A percentile compares a stretch with the other conserved stretches of the same genome.
Conservation (phyloP, 768 basidiomycete genomes). For the Kondoa subrosea region DNA sequence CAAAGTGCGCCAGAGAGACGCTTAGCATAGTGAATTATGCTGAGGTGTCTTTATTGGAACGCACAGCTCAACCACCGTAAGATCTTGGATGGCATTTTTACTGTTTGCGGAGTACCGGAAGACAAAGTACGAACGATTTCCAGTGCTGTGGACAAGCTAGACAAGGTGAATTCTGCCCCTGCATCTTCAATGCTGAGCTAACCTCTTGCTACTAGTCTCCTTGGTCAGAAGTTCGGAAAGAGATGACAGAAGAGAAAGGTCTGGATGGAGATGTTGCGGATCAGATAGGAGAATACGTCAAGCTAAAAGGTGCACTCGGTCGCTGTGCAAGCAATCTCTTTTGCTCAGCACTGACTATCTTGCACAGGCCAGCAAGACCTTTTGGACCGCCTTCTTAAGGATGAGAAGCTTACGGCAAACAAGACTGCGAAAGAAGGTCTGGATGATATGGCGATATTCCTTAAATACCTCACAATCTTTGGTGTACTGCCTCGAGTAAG, state of each 20-base stretch:
- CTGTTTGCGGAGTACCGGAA: slow-evolving; percentile 78
- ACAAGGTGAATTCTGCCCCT: slow-evolving; percentile 48
- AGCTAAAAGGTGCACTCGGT: slow-evolving; percentile 67
- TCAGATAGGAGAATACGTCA: slow-evolving; percentile 91
- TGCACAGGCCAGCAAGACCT: slow-evolving; percentile 56
- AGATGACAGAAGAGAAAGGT: slow-evolving; percentile 94
- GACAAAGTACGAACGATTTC: slow-evolving; percentile 85
- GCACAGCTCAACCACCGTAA: slow-evolving; percentile 80
- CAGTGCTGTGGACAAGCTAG: slow-evolving; percentile 93
- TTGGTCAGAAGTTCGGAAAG: slow-evolving; percentile 80
- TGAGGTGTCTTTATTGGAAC: background rate
- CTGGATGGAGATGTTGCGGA: slow-evolving; percentile 65
- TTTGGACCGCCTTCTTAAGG: slow-evolving; percentile 50
- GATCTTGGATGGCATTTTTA: slow-evolving; percentile 90
- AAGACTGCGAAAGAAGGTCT: slow-evolving; percentile 62
- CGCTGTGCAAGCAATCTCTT: background rate
- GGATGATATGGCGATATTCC: slow-evolving; percentile 68
- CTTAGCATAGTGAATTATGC: background rate
- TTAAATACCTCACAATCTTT: slow-evolving; percentile 65
- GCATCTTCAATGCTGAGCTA: background rate
- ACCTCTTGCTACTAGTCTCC: slow-evolving; percentile 41
- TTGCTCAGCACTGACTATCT: background rate
- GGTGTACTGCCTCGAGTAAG: slow-evolving; percentile 57
- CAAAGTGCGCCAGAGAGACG: slow-evolving; percentile 60
- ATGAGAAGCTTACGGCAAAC: slow-evolving; percentile 51